A percentile compares a stretch with the other conserved stretches of the same genome.
Evolutionary conservation across 1,139 yeast species (phyloP).

Genomic region (Zygotorulaspora mrakii): DNA sequence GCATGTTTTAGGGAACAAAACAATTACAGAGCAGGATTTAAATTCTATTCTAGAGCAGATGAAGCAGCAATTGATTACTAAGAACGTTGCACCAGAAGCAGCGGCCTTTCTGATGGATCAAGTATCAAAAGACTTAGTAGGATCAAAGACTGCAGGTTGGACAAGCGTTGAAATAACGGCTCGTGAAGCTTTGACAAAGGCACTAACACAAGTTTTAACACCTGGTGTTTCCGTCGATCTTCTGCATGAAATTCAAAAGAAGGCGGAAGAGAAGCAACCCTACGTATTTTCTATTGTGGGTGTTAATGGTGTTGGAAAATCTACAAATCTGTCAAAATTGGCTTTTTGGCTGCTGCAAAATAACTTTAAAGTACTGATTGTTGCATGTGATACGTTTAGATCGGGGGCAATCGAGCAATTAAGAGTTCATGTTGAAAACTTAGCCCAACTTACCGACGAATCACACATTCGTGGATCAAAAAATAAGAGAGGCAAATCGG

Average conservation of each 20-base stretch:
- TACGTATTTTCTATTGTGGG: conserved; percentile 96
- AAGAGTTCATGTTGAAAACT: conserved; percentile 85
- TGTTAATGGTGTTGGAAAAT: conserved; percentile 96
- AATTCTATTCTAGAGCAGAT: conserved; percentile 51
- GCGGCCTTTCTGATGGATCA: conserved; percentile 55
- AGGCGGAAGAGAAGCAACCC: conserved; percentile 50
- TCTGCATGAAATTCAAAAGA: conserved; percentile 70
- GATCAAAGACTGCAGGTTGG: conserved; percentile 64
- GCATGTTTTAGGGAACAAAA: conserved; percentile 58
- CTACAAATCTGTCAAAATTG: conserved; percentile 87
- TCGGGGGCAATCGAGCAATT: conserved; percentile 98
- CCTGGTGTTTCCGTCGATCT: conserved; percentile 91
- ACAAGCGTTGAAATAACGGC: conserved; percentile 59
- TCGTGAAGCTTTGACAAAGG: conserved; percentile 64
- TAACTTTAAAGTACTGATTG: conserved; percentile 78
- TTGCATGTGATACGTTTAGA: conserved; percentile 97
- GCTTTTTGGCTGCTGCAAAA: conserved; percentile 96
- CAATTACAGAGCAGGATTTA: conserved; percentile 51
- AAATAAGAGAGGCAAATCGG: conserved; percentile 35
- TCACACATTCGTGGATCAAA: conserved; percentile 35
- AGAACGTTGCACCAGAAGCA: conserved; percentile 53
- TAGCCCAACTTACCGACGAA: conserved; percentile 57
- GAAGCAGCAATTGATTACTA: conserved; percentile 48
- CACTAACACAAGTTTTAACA: conserved; percentile 76
- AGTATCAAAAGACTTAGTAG: conserved; percentile 58